Conservation (phyloP, 1,284 basidiomycete species). For the Tranzscheliella williamsii region DNA sequence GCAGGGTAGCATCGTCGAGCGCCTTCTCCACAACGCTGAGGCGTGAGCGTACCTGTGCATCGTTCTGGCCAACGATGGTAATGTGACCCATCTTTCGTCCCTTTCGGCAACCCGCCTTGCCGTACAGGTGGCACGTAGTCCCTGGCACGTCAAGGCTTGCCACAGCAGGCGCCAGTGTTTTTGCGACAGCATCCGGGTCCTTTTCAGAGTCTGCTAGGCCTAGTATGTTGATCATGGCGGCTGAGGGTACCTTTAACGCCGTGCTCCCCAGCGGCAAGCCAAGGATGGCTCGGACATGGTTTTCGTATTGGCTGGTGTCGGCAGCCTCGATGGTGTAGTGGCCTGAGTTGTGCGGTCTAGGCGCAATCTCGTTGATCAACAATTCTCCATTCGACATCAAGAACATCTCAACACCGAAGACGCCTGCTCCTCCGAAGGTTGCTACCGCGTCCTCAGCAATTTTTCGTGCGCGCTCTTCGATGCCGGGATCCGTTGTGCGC, state of each 20-base stretch:
- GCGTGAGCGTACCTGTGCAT: slow-evolving; percentile 73
- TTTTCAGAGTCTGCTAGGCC: slow-evolving; percentile 55
- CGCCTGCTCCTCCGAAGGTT: slow-evolving; percentile 82
- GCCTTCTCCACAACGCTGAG: slow-evolving; percentile 45
- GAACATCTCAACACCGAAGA: slow-evolving; percentile 99
- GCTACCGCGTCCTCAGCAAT: slow-evolving; percentile 83
- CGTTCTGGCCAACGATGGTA: slow-evolving; percentile 81
- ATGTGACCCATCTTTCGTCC: slow-evolving; percentile 99
- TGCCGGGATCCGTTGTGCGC: slow-evolving; percentile 63
- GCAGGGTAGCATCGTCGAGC: slow-evolving; percentile 48
- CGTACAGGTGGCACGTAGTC: slow-evolving; percentile 85
- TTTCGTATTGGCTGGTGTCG: slow-evolving; percentile 94
- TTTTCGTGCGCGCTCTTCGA: slow-evolving; percentile 70
- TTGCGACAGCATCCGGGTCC: slow-evolving; percentile 51
- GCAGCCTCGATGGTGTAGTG: slow-evolving; percentile 99
- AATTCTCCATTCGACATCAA: slow-evolving; percentile 82
- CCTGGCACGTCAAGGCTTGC: slow-evolving; percentile 69
- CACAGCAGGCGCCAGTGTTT: slow-evolving; percentile 55
- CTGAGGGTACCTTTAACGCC: slow-evolving; percentile 79
- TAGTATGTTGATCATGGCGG: slow-evolving; percentile 94
- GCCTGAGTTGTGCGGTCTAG: slow-evolving; percentile 97
- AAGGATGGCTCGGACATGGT: slow-evolving; percentile 95
- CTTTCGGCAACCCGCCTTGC: slow-evolving; percentile 83
- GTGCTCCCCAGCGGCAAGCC: slow-evolving; percentile 87
- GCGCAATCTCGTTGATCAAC: slow-evolving; percentile 95